Evolutionary conservation across 495 filamentous ascomycete genomes (phyloP).

Genomic region (Hypoxylon fuscum): DNA sequence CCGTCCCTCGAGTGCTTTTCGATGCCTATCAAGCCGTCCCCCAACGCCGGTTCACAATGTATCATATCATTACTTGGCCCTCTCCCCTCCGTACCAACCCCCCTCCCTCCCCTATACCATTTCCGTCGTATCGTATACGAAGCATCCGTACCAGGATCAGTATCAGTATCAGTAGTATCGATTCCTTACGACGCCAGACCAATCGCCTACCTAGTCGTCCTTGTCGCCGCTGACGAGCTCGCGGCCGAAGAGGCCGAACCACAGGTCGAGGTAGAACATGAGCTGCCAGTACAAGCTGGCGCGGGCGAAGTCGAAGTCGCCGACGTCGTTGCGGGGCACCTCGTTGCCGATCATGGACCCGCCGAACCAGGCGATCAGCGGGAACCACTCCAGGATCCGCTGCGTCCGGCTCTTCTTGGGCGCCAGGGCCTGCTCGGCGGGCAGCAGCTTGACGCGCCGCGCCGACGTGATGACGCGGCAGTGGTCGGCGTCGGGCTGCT

Average conservation of each 20-base stretch:
- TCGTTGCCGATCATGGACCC: slow-evolving; percentile 82
- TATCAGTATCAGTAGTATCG: neutral
- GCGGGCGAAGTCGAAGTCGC: slow-evolving; percentile 78
- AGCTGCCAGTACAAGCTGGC: slow-evolving; percentile 82
- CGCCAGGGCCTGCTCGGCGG: slow-evolving; percentile 70
- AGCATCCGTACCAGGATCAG: too few relatives aligned
- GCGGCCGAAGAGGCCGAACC: slow-evolving; percentile 58
- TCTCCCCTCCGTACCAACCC: neutral
- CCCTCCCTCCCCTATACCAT: neutral
- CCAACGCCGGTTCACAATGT: neutral
- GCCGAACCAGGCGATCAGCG: slow-evolving; percentile 73
- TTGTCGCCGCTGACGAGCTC: slow-evolving; percentile 60
- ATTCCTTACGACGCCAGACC: neutral
- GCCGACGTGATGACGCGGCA: slow-evolving; percentile 56
- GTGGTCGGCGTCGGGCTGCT: slow-evolving; percentile 43
- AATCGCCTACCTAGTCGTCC: slow-evolving; percentile 49
- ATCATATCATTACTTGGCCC: neutral
- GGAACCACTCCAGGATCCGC: slow-evolving; percentile 67
- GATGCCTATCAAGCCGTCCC: neutral
- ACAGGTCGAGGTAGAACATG: slow-evolving; percentile 60
- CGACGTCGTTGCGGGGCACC: slow-evolving; percentile 78
- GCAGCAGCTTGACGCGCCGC: slow-evolving; percentile 58
- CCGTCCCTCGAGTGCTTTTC: neutral
- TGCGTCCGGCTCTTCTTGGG: slow-evolving; percentile 69
- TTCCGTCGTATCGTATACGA: too few relatives aligned